phyloP scores from a whole-genome alignment of 2,329 filamentous ascomycete genomes.

The Trichoderma brevicompactum region DNA sequence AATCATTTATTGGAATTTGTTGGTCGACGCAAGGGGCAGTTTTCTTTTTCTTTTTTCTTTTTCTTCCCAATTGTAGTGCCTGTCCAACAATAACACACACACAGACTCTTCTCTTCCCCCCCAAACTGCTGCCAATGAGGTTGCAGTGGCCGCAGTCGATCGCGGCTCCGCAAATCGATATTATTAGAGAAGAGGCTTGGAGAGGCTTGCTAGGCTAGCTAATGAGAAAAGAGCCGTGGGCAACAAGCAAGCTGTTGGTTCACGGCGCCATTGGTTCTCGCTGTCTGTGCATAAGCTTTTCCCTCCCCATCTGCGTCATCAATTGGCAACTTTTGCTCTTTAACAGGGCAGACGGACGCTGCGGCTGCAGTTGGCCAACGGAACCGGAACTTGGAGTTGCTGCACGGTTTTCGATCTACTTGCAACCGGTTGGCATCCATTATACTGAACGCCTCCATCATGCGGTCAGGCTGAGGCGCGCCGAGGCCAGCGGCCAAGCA shows the following conservation, averaged over 20 bases:
- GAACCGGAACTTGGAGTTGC: too few relatives aligned
- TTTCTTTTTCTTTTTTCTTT: not conserved
- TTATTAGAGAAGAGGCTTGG: conserved; percentile 6
- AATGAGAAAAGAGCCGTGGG: not conserved
- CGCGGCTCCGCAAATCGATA: conserved; percentile 15
- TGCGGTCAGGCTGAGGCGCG: too few relatives aligned
- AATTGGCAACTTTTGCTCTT: not conserved
- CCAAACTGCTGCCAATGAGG: not conserved
- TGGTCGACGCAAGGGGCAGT: not conserved
- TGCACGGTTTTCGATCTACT: too few relatives aligned
- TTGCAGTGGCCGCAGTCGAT: conserved; percentile 15
- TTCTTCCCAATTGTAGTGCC: not conserved
- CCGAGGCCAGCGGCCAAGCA: too few relatives aligned
- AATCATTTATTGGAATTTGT: not conserved
- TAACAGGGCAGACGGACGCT: too few relatives aligned
- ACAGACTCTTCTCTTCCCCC: too few relatives aligned
- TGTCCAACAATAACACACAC: not conserved
- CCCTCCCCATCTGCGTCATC: not conserved
- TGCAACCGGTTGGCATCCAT: too few relatives aligned
- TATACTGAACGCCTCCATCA: too few relatives aligned
- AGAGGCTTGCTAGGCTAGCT: conserved; percentile 6
- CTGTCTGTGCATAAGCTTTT: not conserved
- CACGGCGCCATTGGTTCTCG: not conserved
- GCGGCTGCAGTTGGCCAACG: too few relatives aligned
- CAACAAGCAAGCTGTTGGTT: not conserved